Evolutionary conservation across 2,329 filamentous ascomycete genomes (phyloP).

Genomic region (Mycocentrospora acerina): DNA sequence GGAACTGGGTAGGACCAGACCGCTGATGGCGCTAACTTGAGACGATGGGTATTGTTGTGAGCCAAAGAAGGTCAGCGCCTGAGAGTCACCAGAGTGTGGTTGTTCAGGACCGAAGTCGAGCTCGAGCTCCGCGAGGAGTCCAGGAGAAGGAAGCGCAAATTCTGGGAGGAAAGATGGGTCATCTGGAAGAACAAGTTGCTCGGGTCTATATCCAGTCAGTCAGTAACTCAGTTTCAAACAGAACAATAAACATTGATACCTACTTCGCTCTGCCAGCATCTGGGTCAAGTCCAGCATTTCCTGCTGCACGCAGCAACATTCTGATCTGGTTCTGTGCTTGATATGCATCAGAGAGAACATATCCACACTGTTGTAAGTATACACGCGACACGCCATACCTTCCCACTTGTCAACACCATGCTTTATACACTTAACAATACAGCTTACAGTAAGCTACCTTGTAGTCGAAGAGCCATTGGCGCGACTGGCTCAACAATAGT

Average conservation of each 20-base stretch:
- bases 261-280: conserved; percentile 73
- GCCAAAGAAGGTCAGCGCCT: conserved; percentile 40
- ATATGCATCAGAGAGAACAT: conserved; percentile 79
- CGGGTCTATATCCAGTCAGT: conserved; percentile 55
- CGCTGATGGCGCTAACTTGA: conserved; percentile 20
- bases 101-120: conserved; percentile 38
- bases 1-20: conserved; percentile 52
- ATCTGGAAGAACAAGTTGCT: conserved; percentile 75
- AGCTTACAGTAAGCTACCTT: conserved; percentile 77
- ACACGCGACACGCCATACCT: conserved; percentile 74
- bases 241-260: conserved; percentile 21
- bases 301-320: conserved; percentile 61
- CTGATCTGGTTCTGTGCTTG: conserved; percentile 73
- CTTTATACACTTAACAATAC: neutral
- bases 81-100: conserved; percentile 37
- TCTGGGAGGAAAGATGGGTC: conserved; percentile 79
- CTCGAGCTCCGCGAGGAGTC: conserved; percentile 52
- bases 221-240: neutral
- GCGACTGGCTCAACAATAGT: conserved; percentile 85
- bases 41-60: conserved; percentile 27
- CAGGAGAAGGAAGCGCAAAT: conserved; percentile 61
- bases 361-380: conserved; percentile 82
- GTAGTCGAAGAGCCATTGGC: conserved; percentile 85
- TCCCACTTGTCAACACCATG: conserved; percentile 11
- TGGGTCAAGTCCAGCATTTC: conserved; percentile 65